Evolutionary conservation across 805 yeast genomes (phyloP).

Genomic region (Grigorovia transvaalensis): DNA sequence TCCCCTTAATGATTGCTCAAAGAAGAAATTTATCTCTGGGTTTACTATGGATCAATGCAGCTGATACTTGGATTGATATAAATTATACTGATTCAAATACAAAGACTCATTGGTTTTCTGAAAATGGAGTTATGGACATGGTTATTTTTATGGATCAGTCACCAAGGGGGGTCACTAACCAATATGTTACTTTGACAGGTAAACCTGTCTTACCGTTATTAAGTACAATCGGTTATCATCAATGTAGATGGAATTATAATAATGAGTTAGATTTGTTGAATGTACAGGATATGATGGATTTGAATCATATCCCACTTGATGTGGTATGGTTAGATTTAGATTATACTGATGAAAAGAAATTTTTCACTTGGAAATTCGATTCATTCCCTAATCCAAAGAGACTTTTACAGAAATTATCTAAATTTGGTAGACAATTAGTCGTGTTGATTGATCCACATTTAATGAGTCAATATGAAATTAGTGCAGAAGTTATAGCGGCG

Average conservation of each 20-base stretch:
- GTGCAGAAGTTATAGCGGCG: constrained; percentile 38
- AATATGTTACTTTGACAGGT: constrained; percentile 68
- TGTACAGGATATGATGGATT: constrained; percentile 61
- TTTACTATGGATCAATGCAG: constrained; percentile 83
- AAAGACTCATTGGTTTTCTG: constrained; percentile 87
- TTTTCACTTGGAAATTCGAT: constrained; percentile 80
- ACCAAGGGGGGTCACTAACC: constrained; percentile 43
- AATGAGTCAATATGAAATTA: constrained; percentile 57
- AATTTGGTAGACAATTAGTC: constrained; percentile 70
- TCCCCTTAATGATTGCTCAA: constrained; percentile 75
- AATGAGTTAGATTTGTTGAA: constrained; percentile 77
- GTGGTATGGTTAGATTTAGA: constrained; percentile 93
- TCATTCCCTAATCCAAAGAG: constrained; percentile 63
- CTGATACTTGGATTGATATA: constrained; percentile 85
- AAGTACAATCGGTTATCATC: constrained; percentile 84
- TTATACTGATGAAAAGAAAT: constrained; percentile 76
- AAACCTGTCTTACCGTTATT: constrained; percentile 60
- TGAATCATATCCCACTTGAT: constrained; percentile 70
- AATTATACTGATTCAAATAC: constrained; percentile 21
- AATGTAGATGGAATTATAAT: constrained; percentile 95
- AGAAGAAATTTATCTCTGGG: constrained; percentile 54
- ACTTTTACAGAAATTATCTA: constrained; percentile 56
- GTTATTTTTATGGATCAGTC: constrained; percentile 53
- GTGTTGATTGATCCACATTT: constrained; percentile 88
- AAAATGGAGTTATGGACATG: constrained; percentile 73